Conservation (phyloP, 768 basidiomycete species). For the Tylopilus felleus region DNA sequence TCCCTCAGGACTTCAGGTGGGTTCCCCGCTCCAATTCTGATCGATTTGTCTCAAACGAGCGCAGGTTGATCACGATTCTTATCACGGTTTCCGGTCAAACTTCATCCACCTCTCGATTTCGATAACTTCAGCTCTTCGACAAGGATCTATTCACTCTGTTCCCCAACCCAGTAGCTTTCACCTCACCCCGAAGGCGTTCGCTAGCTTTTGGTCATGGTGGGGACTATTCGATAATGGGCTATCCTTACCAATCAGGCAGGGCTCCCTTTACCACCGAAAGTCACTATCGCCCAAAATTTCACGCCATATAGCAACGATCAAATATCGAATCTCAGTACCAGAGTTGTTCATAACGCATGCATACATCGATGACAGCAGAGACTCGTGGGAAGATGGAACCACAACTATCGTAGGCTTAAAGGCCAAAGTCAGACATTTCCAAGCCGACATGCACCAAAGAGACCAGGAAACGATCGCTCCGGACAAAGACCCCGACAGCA, state of each 20-base stretch:
- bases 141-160: constrained; percentile 20
- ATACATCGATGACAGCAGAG: constrained; percentile 76
- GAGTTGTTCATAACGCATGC: constrained; percentile 81
- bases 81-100: constrained; percentile 85
- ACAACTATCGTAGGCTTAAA: constrained; percentile 85
- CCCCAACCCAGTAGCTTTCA: constrained; percentile 69
- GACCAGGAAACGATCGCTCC: constrained; percentile 71
- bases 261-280: constrained; percentile 71
- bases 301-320: constrained; percentile 84
- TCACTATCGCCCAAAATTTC: constrained; percentile 83
- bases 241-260: constrained; percentile 84
- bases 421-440: constrained; percentile 73
- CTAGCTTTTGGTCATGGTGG: constrained; percentile 95
- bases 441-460: constrained; percentile 90
- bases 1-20: constrained; percentile 46
- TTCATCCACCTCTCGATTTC: constrained; percentile 92
- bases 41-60: background rate
- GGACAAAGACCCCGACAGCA: constrained; percentile 54
- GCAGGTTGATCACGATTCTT: constrained; percentile 65
- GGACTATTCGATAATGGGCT: constrained; percentile 73
- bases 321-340: constrained; percentile 80
- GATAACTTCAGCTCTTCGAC: constrained; percentile 59
- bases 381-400: constrained; percentile 78
- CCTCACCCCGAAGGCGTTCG: constrained; percentile 77
- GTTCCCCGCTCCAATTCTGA: constrained; percentile 6